Conservation (phyloP, 768 basidiomycete genomes). For the Mycena galericulata region DNA sequence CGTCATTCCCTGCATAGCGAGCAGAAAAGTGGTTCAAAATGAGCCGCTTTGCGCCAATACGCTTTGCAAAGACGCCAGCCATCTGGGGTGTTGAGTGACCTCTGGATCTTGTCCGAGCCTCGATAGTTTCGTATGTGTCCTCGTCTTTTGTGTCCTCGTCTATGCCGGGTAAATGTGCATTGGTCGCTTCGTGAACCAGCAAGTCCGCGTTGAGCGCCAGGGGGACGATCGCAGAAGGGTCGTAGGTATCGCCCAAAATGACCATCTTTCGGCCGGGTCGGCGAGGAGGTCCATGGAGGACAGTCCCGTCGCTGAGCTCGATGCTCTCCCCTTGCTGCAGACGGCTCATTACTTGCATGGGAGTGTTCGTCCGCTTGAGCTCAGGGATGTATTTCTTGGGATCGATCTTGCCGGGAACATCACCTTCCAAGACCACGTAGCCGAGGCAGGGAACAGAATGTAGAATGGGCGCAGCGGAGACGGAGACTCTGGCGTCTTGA, state of each 20-base stretch:
- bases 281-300: conserved; percentile 74
- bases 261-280: conserved; percentile 81
- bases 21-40: conserved; percentile 90
- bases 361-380: conserved; percentile 76
- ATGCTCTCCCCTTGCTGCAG: conserved; percentile 76
- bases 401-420: conserved; percentile 83
- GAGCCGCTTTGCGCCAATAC: conserved; percentile 69
- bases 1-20: conserved; percentile 78
- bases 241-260: conserved; percentile 87
- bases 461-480: conserved; percentile 81
- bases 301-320: conserved; percentile 76
- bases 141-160: conserved; percentile 67
- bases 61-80: conserved; percentile 84
- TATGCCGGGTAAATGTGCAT: conserved; percentile 80
- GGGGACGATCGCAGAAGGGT: conserved; percentile 74
- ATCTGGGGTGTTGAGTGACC: conserved; percentile 95
- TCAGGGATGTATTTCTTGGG: conserved; percentile 74
- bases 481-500: conserved; percentile 64
- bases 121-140: conserved; percentile 73
- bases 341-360: conserved; percentile 73
- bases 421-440: conserved; percentile 77
- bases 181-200: conserved; percentile 91
- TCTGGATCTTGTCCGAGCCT: conserved; percentile 73
- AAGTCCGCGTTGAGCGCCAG: conserved; percentile 77
- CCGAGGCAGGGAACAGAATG: conserved; percentile 89